Evolutionary conservation across 306 rosid genomes (phyloP), one percentile per base, ranked within the genome.

Genomic region (Begonia peltatifolia): DNA sequence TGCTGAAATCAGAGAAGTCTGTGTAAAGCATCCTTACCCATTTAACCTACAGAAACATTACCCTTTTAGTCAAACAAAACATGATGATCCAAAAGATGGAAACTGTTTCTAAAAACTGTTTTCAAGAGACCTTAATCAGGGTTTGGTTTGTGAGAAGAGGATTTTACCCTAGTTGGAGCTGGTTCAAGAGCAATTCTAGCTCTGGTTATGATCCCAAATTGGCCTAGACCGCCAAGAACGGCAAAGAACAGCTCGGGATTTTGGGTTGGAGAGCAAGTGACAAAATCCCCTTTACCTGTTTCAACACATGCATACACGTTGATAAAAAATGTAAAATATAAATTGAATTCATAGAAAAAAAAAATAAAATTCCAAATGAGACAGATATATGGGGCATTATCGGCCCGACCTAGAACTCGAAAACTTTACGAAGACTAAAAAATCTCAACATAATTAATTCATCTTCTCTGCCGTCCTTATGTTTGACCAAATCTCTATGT

Each of bases 161-260:
- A 30, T 30, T 30, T 30, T 72, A 65, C 99, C 87, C 78, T 86
- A 0, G 47, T 69, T 2, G 93, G 88, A 52, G 94, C 79, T 8
- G 84, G 63, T 1, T 63, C 71, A 12, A 83, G 72, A 57, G 93
- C 77, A 52, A 92, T 81, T 67, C 93, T 83, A 58, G 94, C 99
- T 67, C 99, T 71, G 36, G 88, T 79, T 59, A 92, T 86, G 2
- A 92, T 54, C 1, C 99, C 94, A 67, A 92, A 83, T 67, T 92
- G 96, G 4, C 99, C 99, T 57, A 92, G 66, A 44, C 99, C 99
- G 60, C 99, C 96, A 12, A 92, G 88, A 46, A 68, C 93, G 0
- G 72, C 76, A 44, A 80, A 54, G 68, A 86, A 92, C 52, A 92
- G 75, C 13, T 79, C 80, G 1, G 87, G 57, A 17, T 63, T 69